phyloP scores from a whole-genome alignment of 163 green algal species.

The Smithsoniella earleae region DNA sequence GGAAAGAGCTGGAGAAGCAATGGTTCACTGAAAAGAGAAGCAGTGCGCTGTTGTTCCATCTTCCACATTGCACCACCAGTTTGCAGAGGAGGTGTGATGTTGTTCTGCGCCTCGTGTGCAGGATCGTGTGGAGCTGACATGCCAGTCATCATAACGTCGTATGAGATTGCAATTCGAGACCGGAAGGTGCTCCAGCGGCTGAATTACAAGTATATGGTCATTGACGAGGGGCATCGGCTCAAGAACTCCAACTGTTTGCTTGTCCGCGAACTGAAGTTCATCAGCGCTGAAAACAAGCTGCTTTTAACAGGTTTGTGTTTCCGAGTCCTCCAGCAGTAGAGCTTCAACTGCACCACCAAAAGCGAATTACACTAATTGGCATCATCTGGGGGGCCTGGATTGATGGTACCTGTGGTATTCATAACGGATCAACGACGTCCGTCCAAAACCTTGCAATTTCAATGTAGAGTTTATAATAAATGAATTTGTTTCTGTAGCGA shows the following conservation, averaged over 20 bases:
- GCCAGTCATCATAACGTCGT: conserved; percentile 88
- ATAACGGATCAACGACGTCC: no score
- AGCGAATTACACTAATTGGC: no score
- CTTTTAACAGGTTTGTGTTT: conserved; percentile 82
- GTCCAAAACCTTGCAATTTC: no score
- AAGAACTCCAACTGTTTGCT: conserved; percentile 89
- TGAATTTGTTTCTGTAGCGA: no score
- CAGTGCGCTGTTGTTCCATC: neutral
- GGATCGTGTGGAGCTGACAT: conserved; percentile 47
- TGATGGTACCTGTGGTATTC: no score
- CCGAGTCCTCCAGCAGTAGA: no score
- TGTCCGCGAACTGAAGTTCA: conserved; percentile 68
- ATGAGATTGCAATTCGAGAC: conserved; percentile 92
- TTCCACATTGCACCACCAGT: neutral
- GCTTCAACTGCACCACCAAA: no score
- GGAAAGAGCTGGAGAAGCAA: conserved; percentile 38
- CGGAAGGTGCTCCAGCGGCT: conserved; percentile 63
- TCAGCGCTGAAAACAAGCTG: conserved; percentile 79
- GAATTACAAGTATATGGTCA: conserved; percentile 72
- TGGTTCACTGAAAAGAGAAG: neutral
- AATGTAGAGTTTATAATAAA: no score
- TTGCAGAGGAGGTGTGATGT: no score
- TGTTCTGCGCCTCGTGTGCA: conserved; percentile 20
- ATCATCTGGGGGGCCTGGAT: no score
- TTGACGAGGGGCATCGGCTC: conserved; percentile 80